Evolutionary conservation across 176 grass and related monocot genomes (phyloP).

Genomic region (Carex cristatella): DNA sequence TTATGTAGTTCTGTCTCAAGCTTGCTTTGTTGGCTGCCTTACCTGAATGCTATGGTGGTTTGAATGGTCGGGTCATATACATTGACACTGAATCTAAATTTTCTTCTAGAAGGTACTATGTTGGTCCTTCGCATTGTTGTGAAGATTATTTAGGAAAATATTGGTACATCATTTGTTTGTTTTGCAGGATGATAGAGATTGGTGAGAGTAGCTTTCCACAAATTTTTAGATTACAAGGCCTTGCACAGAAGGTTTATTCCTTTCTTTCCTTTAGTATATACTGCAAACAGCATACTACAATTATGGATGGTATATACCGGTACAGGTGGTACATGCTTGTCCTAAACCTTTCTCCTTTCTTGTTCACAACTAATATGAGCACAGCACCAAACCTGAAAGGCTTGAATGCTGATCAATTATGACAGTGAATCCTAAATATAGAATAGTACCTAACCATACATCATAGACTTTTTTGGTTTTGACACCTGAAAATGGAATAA

Average conservation of each 20-base stretch:
- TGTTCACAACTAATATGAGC: not conserved
- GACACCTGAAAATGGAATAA: not conserved
- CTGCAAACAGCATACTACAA: not conserved
- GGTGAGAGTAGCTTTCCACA: slow-evolving; percentile 86
- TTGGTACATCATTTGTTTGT: slow-evolving; percentile 2
- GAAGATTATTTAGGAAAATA: not conserved
- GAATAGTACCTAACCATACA: not conserved
- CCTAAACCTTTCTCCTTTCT: not conserved
- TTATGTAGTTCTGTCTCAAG: slow-evolving; percentile 85
- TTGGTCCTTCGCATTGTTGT: not conserved
- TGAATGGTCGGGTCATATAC: slow-evolving; percentile 71
- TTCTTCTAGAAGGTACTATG: slow-evolving; percentile 67
- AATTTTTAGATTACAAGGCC: slow-evolving; percentile 73
- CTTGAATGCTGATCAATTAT: not conserved
- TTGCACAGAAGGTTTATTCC: slow-evolving; percentile 68
- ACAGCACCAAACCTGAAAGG: not conserved
- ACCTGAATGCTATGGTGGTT: slow-evolving; percentile 70
- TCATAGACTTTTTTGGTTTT: slow-evolving; percentile 1
- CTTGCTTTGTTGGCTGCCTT: slow-evolving; percentile 68
- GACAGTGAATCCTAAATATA: not conserved
- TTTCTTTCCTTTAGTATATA: not conserved
- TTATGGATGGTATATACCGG: not conserved
- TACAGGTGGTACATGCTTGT: not conserved
- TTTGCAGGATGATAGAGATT: slow-evolving; percentile 79
- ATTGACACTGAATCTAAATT: slow-evolving; percentile 96